Evolutionary conservation across 1,139 yeast species (phyloP).

Genomic region (Kodamaea alishanica): DNA sequence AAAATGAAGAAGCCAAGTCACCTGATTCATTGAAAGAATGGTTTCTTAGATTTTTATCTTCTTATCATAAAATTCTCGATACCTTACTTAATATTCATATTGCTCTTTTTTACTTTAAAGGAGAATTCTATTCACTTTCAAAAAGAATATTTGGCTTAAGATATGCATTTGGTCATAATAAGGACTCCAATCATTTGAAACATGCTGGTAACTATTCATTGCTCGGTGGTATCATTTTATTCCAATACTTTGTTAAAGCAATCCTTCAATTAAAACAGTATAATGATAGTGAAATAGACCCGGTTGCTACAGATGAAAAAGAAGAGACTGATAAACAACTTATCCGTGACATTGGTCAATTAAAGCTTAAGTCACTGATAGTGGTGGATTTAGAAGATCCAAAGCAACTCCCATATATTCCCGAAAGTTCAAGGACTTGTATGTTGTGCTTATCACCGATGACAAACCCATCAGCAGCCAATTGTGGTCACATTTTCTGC

Average conservation of each 20-base stretch:
- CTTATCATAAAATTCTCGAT: conserved; percentile 47
- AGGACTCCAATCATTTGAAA: conserved; percentile 42
- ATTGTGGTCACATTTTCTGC: conserved; percentile 91
- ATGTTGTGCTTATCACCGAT: conserved; percentile 78
- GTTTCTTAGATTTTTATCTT: conserved; percentile 21
- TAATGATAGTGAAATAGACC: conserved; percentile 16
- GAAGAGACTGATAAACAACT: conserved; percentile 2
- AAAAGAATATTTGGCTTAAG: conserved; percentile 77
- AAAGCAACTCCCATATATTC: conserved; percentile 59
- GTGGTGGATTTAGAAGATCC: conserved; percentile 55
- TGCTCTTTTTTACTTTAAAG: conserved; percentile 77
- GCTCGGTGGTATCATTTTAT: conserved; percentile 65
- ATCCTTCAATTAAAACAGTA: conserved; percentile 32
- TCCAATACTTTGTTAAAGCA: conserved; percentile 54
- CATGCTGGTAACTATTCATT: conserved; percentile 66
- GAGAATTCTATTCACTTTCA: conserved; percentile 72
- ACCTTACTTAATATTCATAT: conserved; percentile 62
- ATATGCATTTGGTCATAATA: conserved; percentile 68
- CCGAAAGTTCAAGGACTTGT: conserved; percentile 68
- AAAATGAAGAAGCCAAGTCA: conserved; percentile 15
- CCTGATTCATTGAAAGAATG: conserved; percentile 11
- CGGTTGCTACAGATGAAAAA: conserved; percentile 1
- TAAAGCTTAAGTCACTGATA: conserved; percentile 7
- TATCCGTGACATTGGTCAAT: conserved; percentile 10
- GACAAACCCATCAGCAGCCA: conserved; percentile 79